Evolutionary conservation across 305 asterid species (phyloP).

Genomic region (Solanum hybrid): DNA sequence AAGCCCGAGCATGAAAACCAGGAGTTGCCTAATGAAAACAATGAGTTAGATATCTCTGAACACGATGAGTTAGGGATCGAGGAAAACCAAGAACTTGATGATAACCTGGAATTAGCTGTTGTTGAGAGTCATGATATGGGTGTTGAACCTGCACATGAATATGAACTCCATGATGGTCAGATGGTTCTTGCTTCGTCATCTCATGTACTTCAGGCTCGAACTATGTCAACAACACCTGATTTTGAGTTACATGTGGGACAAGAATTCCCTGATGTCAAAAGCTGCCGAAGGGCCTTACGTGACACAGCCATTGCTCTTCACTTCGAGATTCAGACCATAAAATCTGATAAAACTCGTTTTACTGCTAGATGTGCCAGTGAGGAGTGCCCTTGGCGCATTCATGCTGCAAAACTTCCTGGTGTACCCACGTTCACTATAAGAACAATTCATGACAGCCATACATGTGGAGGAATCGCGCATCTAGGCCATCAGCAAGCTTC

Average conservation of each 20-base stretch:
- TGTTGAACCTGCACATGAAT: constrained; percentile 45
- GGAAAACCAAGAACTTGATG: constrained; percentile 65
- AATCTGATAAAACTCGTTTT: constrained; percentile 91
- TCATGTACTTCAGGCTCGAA: constrained; percentile 73
- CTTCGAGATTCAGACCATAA: constrained; percentile 89
- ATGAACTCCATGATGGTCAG: constrained; percentile 37
- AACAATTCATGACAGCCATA: constrained; percentile 73
- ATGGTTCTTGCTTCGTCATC: constrained; percentile 42
- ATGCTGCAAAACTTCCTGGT: constrained; percentile 96
- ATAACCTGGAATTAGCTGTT: constrained; percentile 59
- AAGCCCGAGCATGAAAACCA: constrained; percentile 47
- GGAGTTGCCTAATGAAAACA: constrained; percentile 35
- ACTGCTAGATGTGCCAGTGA: constrained; percentile 92
- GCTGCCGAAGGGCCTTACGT: constrained; percentile 86
- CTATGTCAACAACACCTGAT: constrained; percentile 45
- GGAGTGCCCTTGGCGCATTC: constrained; percentile 95
- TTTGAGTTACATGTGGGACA: constrained; percentile 90
- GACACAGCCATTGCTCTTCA: constrained; percentile 94
- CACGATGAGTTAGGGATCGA: constrained; percentile 44
- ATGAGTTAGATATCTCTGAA: constrained; percentile 48
- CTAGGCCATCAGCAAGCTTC: constrained; percentile 99
- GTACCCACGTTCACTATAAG: constrained; percentile 88
- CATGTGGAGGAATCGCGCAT: constrained; percentile 84
- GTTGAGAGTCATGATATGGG: constrained; percentile 56
- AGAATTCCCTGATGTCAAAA: constrained; percentile 87